These are phyloP conservation scores for Naganishia cerealis DNA, from an alignment of 1,284 basidiomycete genomes.

Conservation along the genomic window DNA sequence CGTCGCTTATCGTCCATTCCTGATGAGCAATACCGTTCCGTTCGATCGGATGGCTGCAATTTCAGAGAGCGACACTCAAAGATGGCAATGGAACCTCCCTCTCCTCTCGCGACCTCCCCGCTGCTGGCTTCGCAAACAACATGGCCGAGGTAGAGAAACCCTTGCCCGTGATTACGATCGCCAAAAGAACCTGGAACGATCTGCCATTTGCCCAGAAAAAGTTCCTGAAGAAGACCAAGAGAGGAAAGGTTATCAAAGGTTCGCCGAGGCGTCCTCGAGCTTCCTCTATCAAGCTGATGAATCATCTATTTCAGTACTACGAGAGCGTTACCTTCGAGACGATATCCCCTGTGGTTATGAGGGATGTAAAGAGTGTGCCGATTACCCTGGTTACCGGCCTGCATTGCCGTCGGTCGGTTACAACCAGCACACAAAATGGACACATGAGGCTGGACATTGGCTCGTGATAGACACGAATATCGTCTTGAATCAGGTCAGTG, in stretches of 20 bases:
- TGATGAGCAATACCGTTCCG: background rate
- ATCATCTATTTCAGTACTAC: constrained; percentile 63
- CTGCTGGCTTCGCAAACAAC: background rate
- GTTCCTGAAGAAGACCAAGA: constrained; percentile 91
- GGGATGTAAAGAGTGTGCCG: constrained; percentile 65
- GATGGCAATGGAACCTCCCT: background rate
- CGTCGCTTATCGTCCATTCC: background rate
- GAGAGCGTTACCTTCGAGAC: constrained; percentile 89
- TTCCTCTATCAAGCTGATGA: background rate
- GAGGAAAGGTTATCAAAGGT: constrained; percentile 93
- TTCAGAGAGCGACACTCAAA: background rate
- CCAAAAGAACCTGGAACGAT: constrained; percentile 71
- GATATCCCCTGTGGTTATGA: constrained; percentile 88
- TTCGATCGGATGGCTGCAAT: background rate
- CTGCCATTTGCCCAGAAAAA: constrained; percentile 76
- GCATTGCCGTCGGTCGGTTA: constrained; percentile 61
- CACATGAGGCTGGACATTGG: constrained; percentile 63
- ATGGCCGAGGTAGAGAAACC: constrained; percentile 20
- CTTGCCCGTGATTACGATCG: constrained; percentile 65
- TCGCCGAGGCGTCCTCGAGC: constrained; percentile 33
- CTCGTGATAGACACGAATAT: constrained; percentile 94
- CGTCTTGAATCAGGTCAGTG: constrained; percentile 78
- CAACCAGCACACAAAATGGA: constrained; percentile 57
- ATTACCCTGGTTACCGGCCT: constrained; percentile 52
- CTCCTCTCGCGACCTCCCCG: background rate